Conservation (phyloP, 768 basidiomycete genomes). For the Phallus indusiatus region DNA sequence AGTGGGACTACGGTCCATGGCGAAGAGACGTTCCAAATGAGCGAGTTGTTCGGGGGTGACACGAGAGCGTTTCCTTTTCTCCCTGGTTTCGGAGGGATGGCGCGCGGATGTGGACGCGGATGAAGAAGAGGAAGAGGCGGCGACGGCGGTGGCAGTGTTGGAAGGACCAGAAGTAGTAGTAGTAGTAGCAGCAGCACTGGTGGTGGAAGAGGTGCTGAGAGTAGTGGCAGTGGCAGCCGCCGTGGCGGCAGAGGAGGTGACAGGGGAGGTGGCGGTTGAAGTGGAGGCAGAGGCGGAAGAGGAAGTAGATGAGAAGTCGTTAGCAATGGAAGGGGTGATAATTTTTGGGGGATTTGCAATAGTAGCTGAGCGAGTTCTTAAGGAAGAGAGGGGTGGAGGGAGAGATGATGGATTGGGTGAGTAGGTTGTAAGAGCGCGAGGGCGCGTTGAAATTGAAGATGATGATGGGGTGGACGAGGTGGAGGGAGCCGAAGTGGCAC, state of each 20-base stretch:
- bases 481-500: not conserved
- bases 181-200: not conserved
- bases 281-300: not conserved
- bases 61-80: slow-evolving; percentile 66
- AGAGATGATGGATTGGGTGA: slow-evolving; percentile 21
- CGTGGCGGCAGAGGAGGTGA: too few species aligned
- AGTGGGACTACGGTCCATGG: slow-evolving; percentile 61
- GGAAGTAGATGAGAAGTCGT: not conserved
- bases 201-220: not conserved
- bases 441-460: not conserved
- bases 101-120: not conserved
- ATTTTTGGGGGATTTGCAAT: slow-evolving; percentile 3
- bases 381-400: slow-evolving; percentile 11
- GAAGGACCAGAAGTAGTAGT: not conserved
- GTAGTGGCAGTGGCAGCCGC: too few species aligned
- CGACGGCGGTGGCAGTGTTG: not conserved
- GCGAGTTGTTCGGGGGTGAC: slow-evolving; percentile 76
- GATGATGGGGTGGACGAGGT: not conserved
- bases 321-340: not conserved
- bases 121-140: not conserved
- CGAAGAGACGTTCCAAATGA: slow-evolving; percentile 63
- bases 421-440: slow-evolving; percentile 1
- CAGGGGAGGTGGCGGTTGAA: not conserved
- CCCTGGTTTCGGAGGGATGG: slow-evolving; percentile 20
- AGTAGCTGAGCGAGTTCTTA: slow-evolving; percentile 3